Conservation (phyloP, 768 basidiomycete species). For the Leccinum broughii region DNA sequence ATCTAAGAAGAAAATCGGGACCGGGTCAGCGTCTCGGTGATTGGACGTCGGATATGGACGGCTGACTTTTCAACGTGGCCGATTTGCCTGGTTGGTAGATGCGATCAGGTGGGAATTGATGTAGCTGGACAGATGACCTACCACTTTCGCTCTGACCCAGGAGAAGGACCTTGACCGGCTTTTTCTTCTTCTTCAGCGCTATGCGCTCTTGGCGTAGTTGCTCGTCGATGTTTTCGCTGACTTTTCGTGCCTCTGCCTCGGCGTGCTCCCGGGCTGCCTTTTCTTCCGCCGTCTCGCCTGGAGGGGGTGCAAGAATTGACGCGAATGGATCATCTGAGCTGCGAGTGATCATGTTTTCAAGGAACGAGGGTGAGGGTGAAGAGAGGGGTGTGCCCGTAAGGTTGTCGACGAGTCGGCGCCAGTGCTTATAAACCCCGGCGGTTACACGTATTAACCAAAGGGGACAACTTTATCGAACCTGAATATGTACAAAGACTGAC, state of each 20-base stretch:
- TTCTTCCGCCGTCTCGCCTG: constrained; percentile 59
- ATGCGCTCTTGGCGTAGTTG: constrained; percentile 62
- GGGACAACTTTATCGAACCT: not conserved
- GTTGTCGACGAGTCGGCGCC: not conserved
- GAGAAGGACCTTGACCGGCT: constrained; percentile 71
- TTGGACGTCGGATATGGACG: not conserved
- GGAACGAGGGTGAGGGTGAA: not conserved
- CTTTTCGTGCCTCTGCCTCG: constrained; percentile 62
- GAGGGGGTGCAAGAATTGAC: constrained; percentile 59
- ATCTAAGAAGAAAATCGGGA: constrained; percentile 36
- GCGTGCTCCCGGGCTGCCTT: constrained; percentile 54
- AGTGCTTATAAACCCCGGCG: constrained; percentile 3
- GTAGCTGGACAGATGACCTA: constrained; percentile 17
- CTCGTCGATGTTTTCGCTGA: constrained; percentile 78
- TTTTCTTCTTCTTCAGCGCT: constrained; percentile 58
- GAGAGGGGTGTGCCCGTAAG: not conserved
- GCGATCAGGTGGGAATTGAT: constrained; percentile 8
- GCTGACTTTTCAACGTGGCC: constrained; percentile 73
- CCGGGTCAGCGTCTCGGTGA: not conserved
- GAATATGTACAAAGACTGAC: no score
- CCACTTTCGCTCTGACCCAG: constrained; percentile 78
- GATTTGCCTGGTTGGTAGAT: constrained; percentile 51
- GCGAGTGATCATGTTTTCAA: constrained; percentile 26
- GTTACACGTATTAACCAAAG: not conserved
- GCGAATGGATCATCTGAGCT: constrained; percentile 64